A percentile compares a stretch with the other conserved stretches of the same genome.
Evolutionary conservation across 2,329 filamentous ascomycete genomes (phyloP).

Genomic region (Paraphaeosphaeria sporulosa): DNA sequence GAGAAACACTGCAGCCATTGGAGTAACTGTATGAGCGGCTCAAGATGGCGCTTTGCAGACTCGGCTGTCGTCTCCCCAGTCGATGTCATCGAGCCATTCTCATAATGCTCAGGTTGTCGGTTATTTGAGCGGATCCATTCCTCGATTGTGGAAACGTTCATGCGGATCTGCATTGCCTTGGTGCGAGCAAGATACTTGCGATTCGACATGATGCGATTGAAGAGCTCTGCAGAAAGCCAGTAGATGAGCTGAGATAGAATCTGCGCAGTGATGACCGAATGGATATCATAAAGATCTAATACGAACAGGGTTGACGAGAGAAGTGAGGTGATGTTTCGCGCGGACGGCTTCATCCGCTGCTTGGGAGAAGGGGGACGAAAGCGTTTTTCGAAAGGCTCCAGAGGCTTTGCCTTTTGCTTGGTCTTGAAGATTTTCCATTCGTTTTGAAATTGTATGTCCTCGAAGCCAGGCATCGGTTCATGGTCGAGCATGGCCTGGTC

Average conservation of each 20-base stretch:
- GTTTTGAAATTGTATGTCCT: constrained; percentile 95
- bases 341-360: constrained; percentile 87
- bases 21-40: constrained; percentile 88
- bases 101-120: constrained; percentile 91
- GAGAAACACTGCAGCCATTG: constrained; percentile 99
- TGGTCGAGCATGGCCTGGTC: constrained; percentile 95
- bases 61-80: constrained; percentile 89
- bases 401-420: constrained; percentile 83
- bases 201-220: constrained; percentile 98
- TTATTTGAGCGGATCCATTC: constrained; percentile 97
- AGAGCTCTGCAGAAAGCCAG: constrained; percentile 94
- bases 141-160: constrained; percentile 95
- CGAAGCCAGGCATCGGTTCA: constrained; percentile 96
- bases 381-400: constrained; percentile 88
- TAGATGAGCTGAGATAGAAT: constrained; percentile 92
- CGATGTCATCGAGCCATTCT: constrained; percentile 85
- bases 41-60: constrained; percentile 81
- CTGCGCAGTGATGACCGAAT: constrained; percentile 93
- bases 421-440: constrained; percentile 98
- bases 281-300: constrained; percentile 97
- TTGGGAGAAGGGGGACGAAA: constrained; percentile 94
- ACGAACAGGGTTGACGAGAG: constrained; percentile 97
- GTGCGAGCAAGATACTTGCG: constrained; percentile 92
- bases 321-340: constrained; percentile 93
- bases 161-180: constrained; percentile 99